Evolutionary conservation across 2,329 filamentous ascomycete species (phyloP).

Genomic region (Neurospora crassa): DNA sequence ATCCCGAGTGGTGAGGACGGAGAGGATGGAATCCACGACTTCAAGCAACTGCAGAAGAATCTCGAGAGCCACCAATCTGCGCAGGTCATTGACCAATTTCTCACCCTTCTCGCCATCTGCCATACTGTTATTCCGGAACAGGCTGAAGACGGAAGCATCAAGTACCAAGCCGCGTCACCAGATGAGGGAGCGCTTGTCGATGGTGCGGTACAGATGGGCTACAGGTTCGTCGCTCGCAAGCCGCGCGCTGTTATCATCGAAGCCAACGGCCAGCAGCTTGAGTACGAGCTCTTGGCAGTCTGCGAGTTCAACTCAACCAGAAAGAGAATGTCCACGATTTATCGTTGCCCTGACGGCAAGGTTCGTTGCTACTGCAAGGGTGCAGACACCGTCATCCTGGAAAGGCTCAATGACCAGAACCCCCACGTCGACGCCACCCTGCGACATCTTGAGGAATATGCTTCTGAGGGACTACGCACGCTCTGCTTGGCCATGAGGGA

Average conservation of each 20-base stretch:
- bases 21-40: slow-evolving; percentile 75
- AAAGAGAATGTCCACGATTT: slow-evolving; percentile 97
- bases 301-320: slow-evolving; percentile 98
- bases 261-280: slow-evolving; percentile 58
- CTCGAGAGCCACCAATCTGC: slow-evolving; percentile 45
- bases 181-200: slow-evolving; percentile 96
- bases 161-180: slow-evolving; percentile 94
- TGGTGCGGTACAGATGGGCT: slow-evolving; percentile 76
- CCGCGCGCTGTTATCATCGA: slow-evolving; percentile 80
- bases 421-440: slow-evolving; percentile 83
- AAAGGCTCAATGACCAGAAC: slow-evolving; percentile 75
- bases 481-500: slow-evolving; percentile 93
- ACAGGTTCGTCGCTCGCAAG: slow-evolving; percentile 84
- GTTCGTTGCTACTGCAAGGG: slow-evolving; percentile 92
- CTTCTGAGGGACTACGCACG: slow-evolving; percentile 88
- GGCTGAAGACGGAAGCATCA: slow-evolving; percentile 73
- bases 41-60: slow-evolving; percentile 65
- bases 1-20: slow-evolving; percentile 71
- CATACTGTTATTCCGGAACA: slow-evolving; percentile 96
- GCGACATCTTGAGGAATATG: slow-evolving; percentile 95
- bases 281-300: slow-evolving; percentile 91
- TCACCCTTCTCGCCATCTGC: slow-evolving; percentile 78
- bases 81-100: slow-evolving; percentile 63
- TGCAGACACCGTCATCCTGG: slow-evolving; percentile 93
- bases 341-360: slow-evolving; percentile 91